Evolutionary conservation across 2,329 filamentous ascomycete species (phyloP), one percentile per base, ranked within the genome.

Genomic region (Myriosclerotinia scirpicola): DNA sequence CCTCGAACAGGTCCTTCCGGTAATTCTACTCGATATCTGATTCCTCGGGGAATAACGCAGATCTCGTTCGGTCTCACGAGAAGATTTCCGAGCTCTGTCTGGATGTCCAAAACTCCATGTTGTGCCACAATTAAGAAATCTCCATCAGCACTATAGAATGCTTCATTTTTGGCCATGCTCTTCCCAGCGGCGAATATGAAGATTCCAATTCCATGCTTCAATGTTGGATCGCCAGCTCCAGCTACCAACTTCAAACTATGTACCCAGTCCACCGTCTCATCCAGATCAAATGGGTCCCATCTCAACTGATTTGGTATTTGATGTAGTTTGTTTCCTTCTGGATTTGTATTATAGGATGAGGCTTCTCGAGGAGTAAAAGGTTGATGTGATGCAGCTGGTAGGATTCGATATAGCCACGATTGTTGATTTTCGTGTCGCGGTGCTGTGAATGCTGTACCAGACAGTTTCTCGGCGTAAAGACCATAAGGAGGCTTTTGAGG

Each of bases 131-230:
- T 87, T 66, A 93, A 78, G 72, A 92, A 85, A 76, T 94, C 91
- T 15, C 91, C 91, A 75, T 94, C 91, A 0, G 92, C 89, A 4
- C 90, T 93, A 81, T 94, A 96, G 77, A 93, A 96, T 0, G 91
- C 91, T 60, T 89, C 82, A 50, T 85, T 84, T n/a, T 82, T 79
- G 59, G 82, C 82, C 93, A 97, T 96, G 75, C 88, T 87, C 76
- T 85, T 88, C 26, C 90, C 91, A 0, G 90, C 91, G 1, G 90
- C 89, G 75, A 91, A 96, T 66, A 95, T 86, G 77, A 90, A 88
- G 68, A 95, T 92, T 30, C 90, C 92, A 53, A 96, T 73, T 0
- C 93, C 93, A 22, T 85, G 82, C 79, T 96, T 96, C 77, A 90
- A 83, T 0, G 89, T 89, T 0, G 91, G 88, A 72, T 95, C 90